Base-by-base conservation (phyloP, 2,329 filamentous ascomycete genomes). In the Daldinia eschscholtzii region DNA sequence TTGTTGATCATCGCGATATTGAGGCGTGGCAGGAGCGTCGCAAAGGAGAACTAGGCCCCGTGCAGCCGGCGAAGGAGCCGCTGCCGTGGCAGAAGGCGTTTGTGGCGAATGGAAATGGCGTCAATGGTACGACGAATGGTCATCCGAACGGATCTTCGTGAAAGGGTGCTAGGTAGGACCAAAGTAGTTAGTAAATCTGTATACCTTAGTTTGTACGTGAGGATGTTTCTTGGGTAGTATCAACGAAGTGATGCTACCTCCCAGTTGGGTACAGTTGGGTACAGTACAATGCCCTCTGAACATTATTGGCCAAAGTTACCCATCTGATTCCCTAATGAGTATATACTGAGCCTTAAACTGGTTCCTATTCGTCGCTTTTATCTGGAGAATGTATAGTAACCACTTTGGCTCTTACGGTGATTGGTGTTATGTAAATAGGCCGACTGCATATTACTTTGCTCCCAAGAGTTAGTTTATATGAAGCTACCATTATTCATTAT, bases 1-100 rank as follows among this genome's bases (percentile, higher is more conserved):
- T 82, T 65, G 81, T 83, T 2, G 79, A 80, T 41, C 76, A 81
- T 35, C 69, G 76, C 0, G 81, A 83, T 23, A 82, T 84, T n/a
- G 81, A 83, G 39, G 77, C 75, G 26, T 84, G 83, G 83, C 73
- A 78, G 67, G 65, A 70, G 65, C 73, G 81, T 15, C 77, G 82
- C 35, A 75, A 73, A 6, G 80, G 80, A 0, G 81, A 81, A 23
- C 46, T 83, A n/a, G 82, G 82, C 0, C 80, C 80, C 0, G 81
- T 80, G 15, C 74, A 76, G 72, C 67, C 74, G 6, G 81, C 81
- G 0, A 75, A 72, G 20, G 77, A 78, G 56, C 80, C 80, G 6
- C 62, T 83, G 64, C 78, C 80, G 4, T 83, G 81, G 81, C 81
- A 83, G 73, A 63, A 71, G 57, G 64, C 60, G 3, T 59, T 73